phyloP scores from a whole-genome alignment of 805 yeast genomes.

The Wickerhamomyces sydowiorum region DNA sequence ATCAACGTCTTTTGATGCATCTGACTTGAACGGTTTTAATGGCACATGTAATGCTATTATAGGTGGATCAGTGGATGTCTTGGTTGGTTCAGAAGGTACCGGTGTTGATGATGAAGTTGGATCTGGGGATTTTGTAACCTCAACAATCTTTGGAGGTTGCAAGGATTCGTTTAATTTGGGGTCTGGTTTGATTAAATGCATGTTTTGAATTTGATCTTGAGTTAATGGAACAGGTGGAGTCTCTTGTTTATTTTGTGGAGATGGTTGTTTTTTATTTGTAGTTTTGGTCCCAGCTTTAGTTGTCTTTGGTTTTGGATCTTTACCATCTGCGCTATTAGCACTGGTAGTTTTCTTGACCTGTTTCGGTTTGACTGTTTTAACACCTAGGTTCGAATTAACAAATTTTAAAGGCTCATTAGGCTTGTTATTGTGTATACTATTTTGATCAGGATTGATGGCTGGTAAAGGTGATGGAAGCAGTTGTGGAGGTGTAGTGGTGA shows the following conservation, averaged over 20 bases:
- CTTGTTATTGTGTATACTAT: too few relatives aligned
- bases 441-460: neutral
- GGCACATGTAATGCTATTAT: conserved; percentile 38
- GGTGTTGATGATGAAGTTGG: too few relatives aligned
- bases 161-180: conserved; percentile 12
- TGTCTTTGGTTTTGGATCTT: neutral
- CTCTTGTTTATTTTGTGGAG: neutral
- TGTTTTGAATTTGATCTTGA: conserved; percentile 15
- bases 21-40: neutral
- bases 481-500: neutral
- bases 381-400: too few relatives aligned
- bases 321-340: too few relatives aligned
- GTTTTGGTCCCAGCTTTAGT: too few relatives aligned
- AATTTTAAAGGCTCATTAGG: too few relatives aligned
- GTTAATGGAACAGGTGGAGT: conserved; percentile 7
- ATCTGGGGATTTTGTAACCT: conserved; percentile 1
- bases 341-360: neutral
- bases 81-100: conserved; percentile 1
- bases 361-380: neutral
- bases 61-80: conserved; percentile 27
- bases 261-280: too few relatives aligned
- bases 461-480: neutral
- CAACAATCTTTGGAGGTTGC: conserved; percentile 17
- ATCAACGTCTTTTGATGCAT: conserved; percentile 35
- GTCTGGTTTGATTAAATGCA: conserved; percentile 11